These are phyloP conservation scores for Xerocomellus chrysenteron DNA, from an alignment of 768 basidiomycete genomes.

Conservation along the genomic window DNA sequence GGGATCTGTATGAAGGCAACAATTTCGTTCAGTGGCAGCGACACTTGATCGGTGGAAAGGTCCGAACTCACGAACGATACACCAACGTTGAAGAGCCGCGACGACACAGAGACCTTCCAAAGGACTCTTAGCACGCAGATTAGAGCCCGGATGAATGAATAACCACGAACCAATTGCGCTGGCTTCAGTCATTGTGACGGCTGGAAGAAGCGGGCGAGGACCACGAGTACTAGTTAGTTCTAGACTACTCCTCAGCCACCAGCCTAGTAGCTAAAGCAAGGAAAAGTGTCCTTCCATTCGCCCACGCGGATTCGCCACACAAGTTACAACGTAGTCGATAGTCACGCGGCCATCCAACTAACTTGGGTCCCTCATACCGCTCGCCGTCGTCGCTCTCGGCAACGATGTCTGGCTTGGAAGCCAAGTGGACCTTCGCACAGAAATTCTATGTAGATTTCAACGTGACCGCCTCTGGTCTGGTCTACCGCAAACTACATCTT, in stretches of 20 bases:
- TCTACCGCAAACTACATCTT: neutral
- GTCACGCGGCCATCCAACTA: too few species aligned
- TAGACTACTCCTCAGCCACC: too few species aligned
- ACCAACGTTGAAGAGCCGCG: conserved; percentile 22
- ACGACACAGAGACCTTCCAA: conserved; percentile 14
- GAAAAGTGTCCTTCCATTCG: neutral
- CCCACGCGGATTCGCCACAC: neutral
- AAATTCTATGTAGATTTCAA: conserved; percentile 28
- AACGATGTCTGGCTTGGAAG: conserved; percentile 21
- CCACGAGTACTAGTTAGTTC: too few species aligned
- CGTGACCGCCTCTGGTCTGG: conserved; percentile 26
- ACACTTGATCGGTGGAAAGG: neutral
- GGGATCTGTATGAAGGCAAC: conserved; percentile 11
- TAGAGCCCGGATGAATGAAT: neutral
- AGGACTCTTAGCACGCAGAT: neutral
- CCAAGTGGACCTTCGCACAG: conserved; percentile 32
- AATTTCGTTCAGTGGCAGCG: neutral
- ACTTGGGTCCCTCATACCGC: too few species aligned
- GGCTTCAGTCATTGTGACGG: conserved; percentile 20
- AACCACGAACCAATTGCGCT: conserved; percentile 13
- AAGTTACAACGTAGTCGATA: neutral
- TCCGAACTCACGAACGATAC: conserved; percentile 23
- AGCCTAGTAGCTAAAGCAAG: too few species aligned
- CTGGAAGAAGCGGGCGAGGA: neutral
- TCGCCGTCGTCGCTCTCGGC: neutral